Evolutionary conservation across 1,284 basidiomycete species (phyloP).

Genomic region (Rhodotorula glutinis): DNA sequence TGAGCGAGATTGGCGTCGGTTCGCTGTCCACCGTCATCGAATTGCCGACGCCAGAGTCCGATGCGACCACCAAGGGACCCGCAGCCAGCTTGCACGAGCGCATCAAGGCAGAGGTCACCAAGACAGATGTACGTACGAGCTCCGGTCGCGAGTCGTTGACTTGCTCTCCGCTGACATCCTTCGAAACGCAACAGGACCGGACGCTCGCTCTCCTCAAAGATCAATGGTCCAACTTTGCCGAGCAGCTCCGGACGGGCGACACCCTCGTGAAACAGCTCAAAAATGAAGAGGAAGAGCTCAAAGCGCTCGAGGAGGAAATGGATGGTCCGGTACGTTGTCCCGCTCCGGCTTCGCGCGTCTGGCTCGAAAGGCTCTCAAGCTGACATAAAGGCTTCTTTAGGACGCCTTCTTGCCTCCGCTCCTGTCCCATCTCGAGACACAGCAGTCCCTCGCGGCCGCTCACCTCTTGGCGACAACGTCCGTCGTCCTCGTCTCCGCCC

Average conservation of each 20-base stretch:
- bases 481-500: slow-evolving; percentile 21
- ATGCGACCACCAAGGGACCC: neutral
- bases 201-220: slow-evolving; percentile 24
- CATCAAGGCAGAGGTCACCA: slow-evolving; percentile 20
- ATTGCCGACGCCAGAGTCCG: neutral
- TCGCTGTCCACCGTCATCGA: slow-evolving; percentile 11
- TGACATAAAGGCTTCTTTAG: neutral
- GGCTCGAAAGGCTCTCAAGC: too few species aligned
- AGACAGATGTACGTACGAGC: slow-evolving; percentile 15
- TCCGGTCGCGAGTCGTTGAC: too few species aligned
- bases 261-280: slow-evolving; percentile 30
- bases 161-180: too few species aligned
- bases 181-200: slow-evolving; percentile 19
- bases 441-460: slow-evolving; percentile 25
- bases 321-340: slow-evolving; percentile 1
- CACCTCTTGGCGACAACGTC: slow-evolving; percentile 19
- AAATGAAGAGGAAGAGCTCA: slow-evolving; percentile 1
- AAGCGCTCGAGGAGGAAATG: slow-evolving; percentile 24
- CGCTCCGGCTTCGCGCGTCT: neutral
- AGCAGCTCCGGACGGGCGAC: slow-evolving; percentile 23
- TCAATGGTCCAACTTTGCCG: slow-evolving; percentile 22
- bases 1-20: slow-evolving; percentile 21
- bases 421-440: slow-evolving; percentile 19
- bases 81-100: slow-evolving; percentile 10
- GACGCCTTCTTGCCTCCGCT: slow-evolving; percentile 31